Conservation (phyloP, 2,329 filamentous ascomycete genomes). For the Camillea tinctor region DNA sequence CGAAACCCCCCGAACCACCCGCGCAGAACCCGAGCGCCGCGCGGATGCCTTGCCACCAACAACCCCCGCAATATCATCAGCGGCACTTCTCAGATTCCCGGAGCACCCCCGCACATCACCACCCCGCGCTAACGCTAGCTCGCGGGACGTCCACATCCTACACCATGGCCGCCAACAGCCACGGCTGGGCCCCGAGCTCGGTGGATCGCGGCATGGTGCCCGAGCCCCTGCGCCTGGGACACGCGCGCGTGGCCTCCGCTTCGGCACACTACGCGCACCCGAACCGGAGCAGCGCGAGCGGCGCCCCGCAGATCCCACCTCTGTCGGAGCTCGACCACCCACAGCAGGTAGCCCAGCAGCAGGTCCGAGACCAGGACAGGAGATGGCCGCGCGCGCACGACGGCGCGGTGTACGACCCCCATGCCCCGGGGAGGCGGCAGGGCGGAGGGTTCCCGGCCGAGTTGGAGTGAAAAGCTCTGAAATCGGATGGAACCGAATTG, state of each 20-base stretch:
- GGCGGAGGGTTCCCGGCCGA: background rate
- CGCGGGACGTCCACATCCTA: background rate
- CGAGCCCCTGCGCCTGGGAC: conserved; percentile 16
- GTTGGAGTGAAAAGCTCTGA: background rate
- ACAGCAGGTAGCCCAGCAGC: background rate
- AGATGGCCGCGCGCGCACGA: background rate
- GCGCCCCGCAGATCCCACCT: background rate
- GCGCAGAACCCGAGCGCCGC: background rate
- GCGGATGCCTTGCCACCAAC: conserved; percentile 1
- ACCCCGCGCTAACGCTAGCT: background rate
- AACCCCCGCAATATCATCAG: conserved; percentile 4
- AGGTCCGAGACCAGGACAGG: background rate
- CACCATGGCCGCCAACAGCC: background rate
- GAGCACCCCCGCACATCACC: background rate
- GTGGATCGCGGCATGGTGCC: conserved; percentile 5
- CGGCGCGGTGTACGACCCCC: background rate
- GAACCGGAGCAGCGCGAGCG: background rate
- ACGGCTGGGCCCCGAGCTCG: background rate
- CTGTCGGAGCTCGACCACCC: background rate
- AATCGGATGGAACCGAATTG: too few species aligned
- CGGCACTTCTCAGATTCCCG: background rate
- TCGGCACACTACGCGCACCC: background rate
- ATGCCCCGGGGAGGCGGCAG: background rate
- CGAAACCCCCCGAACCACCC: background rate
- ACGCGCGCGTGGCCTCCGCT: background rate